A percentile compares a stretch with the other conserved stretches of the same genome.
Conservation (phyloP, 495 filamentous ascomycete genomes). For the Filosporella fistucella region DNA sequence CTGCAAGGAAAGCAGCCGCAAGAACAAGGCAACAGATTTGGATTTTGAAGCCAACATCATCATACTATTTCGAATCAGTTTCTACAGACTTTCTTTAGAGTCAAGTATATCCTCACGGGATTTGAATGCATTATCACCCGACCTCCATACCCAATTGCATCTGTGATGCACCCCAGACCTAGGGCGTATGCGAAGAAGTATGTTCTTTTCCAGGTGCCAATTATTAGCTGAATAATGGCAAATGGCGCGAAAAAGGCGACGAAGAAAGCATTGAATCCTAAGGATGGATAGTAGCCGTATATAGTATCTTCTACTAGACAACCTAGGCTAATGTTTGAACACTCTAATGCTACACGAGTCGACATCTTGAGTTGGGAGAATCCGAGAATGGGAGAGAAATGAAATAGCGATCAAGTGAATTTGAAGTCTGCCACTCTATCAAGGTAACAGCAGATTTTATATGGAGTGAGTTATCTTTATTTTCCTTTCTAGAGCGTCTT, state of each 20-base stretch:
- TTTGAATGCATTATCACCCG: slow-evolving; percentile 17
- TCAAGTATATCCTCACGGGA: slow-evolving; percentile 1
- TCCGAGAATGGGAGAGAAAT: neutral
- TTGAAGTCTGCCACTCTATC: neutral
- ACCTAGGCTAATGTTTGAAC: slow-evolving; percentile 36
- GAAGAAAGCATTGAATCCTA: slow-evolving; percentile 44
- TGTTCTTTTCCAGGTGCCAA: slow-evolving; percentile 32
- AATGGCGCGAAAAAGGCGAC: slow-evolving; percentile 36
- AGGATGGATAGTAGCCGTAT: slow-evolving; percentile 63
- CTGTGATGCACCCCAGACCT: slow-evolving; percentile 32
- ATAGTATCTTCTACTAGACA: slow-evolving; percentile 60
- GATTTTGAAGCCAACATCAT: slow-evolving; percentile 38
- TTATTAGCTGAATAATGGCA: slow-evolving; percentile 33
- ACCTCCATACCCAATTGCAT: slow-evolving; percentile 34
- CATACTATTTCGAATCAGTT: slow-evolving; percentile 26
- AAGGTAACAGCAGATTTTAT: neutral
- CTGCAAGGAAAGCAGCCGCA: slow-evolving; percentile 57
- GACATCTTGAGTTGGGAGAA: slow-evolving; percentile 6
- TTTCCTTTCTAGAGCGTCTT: neutral
- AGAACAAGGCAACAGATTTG: slow-evolving; percentile 59
- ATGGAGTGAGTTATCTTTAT: neutral
- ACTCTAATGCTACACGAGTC: slow-evolving; percentile 23
- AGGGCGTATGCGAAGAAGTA: slow-evolving; percentile 37
- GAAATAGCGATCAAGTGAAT: neutral
- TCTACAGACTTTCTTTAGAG: neutral